Evolutionary conservation across 2,329 filamentous ascomycete species (phyloP).

Genomic region (Diaporthe longicolla): DNA sequence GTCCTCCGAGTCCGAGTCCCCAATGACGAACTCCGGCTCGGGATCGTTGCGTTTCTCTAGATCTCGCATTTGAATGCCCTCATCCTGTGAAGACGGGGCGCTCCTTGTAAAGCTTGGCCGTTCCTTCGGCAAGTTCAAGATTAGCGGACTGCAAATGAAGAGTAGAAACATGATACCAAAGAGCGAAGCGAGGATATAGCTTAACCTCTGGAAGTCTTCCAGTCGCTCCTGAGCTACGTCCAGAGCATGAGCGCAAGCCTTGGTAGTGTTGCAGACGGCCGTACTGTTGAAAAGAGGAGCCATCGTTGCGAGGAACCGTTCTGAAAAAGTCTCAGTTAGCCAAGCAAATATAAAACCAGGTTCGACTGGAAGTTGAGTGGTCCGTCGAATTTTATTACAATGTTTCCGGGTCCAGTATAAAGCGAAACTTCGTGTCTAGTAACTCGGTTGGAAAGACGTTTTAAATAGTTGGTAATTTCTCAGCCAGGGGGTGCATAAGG

Average conservation of each 20-base stretch:
- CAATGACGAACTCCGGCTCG: background rate
- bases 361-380: background rate
- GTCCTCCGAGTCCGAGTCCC: background rate
- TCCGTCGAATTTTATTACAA: background rate
- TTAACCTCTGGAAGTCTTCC: background rate
- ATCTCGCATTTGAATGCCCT: background rate
- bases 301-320: background rate
- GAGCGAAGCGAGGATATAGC: background rate
- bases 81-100: background rate
- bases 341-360: background rate
- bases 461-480: background rate
- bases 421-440: no score
- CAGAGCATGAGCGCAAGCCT: background rate
- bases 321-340: background rate
- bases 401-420: background rate
- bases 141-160: slow-evolving; percentile 1
- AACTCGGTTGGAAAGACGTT: background rate
- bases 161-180: background rate
- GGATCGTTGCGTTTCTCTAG: background rate
- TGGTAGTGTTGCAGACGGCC: background rate
- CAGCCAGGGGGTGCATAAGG: background rate
- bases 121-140: background rate
- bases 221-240: background rate
- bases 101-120: accelerated
- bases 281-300: slow-evolving; percentile 2